Evolutionary conservation across 768 basidiomycete genomes (phyloP).

Genomic region (Leccinum broughii): DNA sequence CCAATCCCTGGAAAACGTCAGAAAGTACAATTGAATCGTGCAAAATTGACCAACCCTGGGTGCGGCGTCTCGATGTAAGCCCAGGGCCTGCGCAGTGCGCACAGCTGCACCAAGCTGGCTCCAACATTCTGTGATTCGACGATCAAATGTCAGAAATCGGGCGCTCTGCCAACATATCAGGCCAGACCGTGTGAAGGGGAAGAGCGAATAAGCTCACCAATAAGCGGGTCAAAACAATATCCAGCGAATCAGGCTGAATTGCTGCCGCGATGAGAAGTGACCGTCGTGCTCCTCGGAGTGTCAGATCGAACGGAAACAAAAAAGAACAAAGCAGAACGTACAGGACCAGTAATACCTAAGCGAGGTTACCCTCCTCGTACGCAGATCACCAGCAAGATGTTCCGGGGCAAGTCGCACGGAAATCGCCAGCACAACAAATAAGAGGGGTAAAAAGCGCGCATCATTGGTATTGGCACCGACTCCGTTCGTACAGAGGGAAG

Average conservation of each 20-base stretch:
- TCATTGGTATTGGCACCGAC: slow-evolving; percentile 69
- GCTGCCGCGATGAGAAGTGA: slow-evolving; percentile 90
- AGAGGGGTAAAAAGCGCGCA: slow-evolving; percentile 83
- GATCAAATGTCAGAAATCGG: slow-evolving; percentile 67
- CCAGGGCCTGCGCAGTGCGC: slow-evolving; percentile 90
- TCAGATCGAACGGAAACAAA: slow-evolving; percentile 19
- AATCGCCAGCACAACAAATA: slow-evolving; percentile 91
- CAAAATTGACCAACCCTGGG: slow-evolving; percentile 57
- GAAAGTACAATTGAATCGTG: background rate
- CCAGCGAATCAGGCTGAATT: slow-evolving; percentile 89
- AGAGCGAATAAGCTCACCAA: slow-evolving; percentile 43
- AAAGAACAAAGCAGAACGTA: slow-evolving; percentile 43
- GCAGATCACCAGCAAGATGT: slow-evolving; percentile 76
- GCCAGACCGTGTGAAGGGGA: background rate
- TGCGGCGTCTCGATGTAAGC: slow-evolving; percentile 86
- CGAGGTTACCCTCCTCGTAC: slow-evolving; percentile 74
- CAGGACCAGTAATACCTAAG: slow-evolving; percentile 95
- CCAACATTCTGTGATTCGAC: slow-evolving; percentile 94
- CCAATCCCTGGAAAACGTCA: slow-evolving; percentile 54
- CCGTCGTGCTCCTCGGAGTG: slow-evolving; percentile 61
- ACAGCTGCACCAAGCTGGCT: slow-evolving; percentile 93
- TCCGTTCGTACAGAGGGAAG: slow-evolving; percentile 62
- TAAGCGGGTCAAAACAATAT: slow-evolving; percentile 89
- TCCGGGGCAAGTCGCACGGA: slow-evolving; percentile 85
- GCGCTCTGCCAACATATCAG: slow-evolving; percentile 53